Evolutionary conservation across 257 asterid species (phyloP).

Genomic region (Eucommia ulmoides): DNA sequence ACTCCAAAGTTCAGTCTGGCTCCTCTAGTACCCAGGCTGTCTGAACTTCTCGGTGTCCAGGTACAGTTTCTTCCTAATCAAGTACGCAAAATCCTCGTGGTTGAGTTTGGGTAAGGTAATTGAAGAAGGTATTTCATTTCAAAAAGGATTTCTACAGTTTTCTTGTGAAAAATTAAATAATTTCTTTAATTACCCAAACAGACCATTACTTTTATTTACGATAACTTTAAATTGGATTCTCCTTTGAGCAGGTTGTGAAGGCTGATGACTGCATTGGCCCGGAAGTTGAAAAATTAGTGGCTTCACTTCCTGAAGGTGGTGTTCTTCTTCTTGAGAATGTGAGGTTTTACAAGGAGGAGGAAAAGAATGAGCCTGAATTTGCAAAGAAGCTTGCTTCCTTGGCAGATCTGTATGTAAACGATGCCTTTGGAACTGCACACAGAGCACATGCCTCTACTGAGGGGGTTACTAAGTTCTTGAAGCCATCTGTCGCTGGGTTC

Average conservation of each 20-base stretch:
- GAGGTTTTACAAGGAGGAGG: constrained; percentile 45
- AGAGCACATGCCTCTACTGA: constrained; percentile 55
- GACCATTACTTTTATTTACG: too few species aligned
- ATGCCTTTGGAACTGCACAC: constrained; percentile 84
- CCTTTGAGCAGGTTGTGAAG: constrained; percentile 82
- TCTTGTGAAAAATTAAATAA: too few species aligned
- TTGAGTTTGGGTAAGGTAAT: too few species aligned
- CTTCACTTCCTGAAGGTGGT: constrained; percentile 10
- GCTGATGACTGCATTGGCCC: constrained; percentile 73
- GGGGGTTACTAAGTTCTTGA: constrained; percentile 39
- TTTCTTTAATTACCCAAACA: too few species aligned
- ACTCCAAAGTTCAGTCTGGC: constrained; percentile 35
- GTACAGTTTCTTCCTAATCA: too few species aligned
- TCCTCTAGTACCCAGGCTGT: constrained; percentile 35
- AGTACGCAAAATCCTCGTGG: too few species aligned
- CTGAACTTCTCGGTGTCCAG: too few species aligned
- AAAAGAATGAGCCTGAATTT: constrained; percentile 45
- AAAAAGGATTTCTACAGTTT: too few species aligned
- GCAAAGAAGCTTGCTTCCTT: constrained; percentile 46
- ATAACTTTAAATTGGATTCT: too few species aligned
- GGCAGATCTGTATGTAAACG: constrained; percentile 53
- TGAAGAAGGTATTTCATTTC: too few species aligned
- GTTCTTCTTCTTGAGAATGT: constrained; percentile 50
- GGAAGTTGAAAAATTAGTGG: constrained; percentile 66
- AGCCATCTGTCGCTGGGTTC: constrained; percentile 44